Base-by-base conservation (phyloP, 2,329 filamentous ascomycete genomes). In the Aspergillus puulaauensis region DNA sequence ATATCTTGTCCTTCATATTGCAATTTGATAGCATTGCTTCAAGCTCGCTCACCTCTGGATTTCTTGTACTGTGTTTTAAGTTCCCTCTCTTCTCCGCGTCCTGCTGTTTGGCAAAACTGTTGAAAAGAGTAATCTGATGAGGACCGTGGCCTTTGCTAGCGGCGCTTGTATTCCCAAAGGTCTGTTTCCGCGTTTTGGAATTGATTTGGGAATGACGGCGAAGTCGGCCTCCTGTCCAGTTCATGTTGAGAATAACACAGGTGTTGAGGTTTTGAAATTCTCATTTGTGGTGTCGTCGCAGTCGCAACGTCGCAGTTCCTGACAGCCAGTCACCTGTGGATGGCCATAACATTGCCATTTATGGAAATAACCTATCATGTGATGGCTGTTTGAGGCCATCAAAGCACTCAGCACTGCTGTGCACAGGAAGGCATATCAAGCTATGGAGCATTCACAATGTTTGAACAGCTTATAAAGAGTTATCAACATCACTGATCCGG, bases 161-260 rank as follows among this genome's bases (percentile, higher is more conserved):
- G 52, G 61, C 55, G 44, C 64, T 68, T 8, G 67, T 67, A 56
- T 68, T 74, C 40, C 68, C 70, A 57, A 76, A 75, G 39, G 68
- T 68, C 43, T 71, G 68, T 65, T 74, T 63, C 72, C 69, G 33
- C 57, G 56, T 47, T 66, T 69, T 53, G 64, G 67, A 58, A 39
- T 64, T 72, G 56, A 65, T 66, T 52, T 67, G 70, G 12, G 74
- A 74, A 62, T 77, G 71, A 39, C 76, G 75, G 50, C 72, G 71
- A 23, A 79, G 66, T 53, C 72, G 72, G 33, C 77, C 76, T 54
- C 76, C 76, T 23, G 73, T 78, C 77, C 77, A 79, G 55, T 79
- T 79, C 77, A 79, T 79, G 7, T 14, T 50, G 24, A 11, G 5
- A 37, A 23, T 31, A 31, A n/a, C 40, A 43, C 40, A 9, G 7